phyloP scores from a whole-genome alignment of 208 protist species.

The Kentomonas sorsogonicus region DNA sequence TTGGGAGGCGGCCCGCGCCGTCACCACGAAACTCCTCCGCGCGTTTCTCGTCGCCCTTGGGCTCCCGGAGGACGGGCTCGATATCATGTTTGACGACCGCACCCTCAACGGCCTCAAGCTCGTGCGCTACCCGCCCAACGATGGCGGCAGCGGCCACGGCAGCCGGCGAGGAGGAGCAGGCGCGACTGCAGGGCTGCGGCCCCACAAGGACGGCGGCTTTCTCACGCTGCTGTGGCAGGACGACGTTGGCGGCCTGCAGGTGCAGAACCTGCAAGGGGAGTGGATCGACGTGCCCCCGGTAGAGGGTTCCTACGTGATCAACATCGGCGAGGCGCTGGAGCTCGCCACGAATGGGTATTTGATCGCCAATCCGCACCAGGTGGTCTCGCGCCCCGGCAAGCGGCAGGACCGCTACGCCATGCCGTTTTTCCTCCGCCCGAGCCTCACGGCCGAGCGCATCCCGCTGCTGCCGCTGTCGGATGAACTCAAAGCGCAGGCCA shows the following conservation, averaged over 20 bases:
- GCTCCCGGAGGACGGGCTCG: not conserved
- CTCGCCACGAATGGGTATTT: slow-evolving; percentile 11
- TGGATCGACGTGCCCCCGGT: slow-evolving; percentile 9
- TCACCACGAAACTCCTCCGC: slow-evolving; percentile 1
- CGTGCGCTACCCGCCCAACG: slow-evolving; percentile 9
- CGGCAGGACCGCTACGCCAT: slow-evolving; percentile 8
- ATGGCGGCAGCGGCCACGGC: no score
- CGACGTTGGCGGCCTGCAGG: slow-evolving; percentile 9
- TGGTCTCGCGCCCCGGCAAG: not conserved
- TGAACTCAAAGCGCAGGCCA: not conserved
- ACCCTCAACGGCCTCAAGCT: not conserved
- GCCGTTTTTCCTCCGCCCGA: slow-evolving; percentile 8
- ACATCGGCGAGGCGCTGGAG: slow-evolving; percentile 16
- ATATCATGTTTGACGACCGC: not conserved
- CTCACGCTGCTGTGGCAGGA: slow-evolving; percentile 11
- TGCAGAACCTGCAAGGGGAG: slow-evolving; percentile 9
- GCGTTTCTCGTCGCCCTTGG: slow-evolving; percentile 5
- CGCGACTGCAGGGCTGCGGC: slow-evolving; percentile 4
- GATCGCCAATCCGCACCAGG: slow-evolving; percentile 9
- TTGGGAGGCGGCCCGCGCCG: not conserved
- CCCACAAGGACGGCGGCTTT: slow-evolving; percentile 5
- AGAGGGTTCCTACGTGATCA: slow-evolving; percentile 9
- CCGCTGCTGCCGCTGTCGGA: slow-evolving; percentile 8
- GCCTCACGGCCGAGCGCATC: not conserved
- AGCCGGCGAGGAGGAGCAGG: not conserved